Conservation (phyloP, 331 rosid species). For the Pyrus hybrid region DNA sequence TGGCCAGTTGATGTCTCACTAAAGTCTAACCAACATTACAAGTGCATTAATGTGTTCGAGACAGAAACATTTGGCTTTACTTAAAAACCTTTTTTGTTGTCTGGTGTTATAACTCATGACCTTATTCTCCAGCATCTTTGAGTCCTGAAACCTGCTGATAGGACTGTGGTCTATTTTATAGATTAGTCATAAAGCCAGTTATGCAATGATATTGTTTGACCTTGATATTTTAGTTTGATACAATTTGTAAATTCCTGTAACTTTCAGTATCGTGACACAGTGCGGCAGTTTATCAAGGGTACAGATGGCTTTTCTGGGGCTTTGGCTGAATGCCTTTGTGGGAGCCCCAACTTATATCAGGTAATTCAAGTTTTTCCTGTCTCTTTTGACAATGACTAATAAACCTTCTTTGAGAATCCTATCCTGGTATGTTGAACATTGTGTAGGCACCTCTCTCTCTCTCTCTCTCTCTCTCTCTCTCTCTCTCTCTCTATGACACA, state of each 20-base stretch:
- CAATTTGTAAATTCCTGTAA: conserved; percentile 15
- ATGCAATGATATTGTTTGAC: neutral
- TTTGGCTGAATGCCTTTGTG: conserved; percentile 90
- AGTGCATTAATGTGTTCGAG: neutral
- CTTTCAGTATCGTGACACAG: conserved; percentile 81
- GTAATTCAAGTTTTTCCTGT: conserved; percentile 24
- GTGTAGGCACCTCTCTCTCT: neutral
- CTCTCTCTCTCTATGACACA: conserved; percentile 4
- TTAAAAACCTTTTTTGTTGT: neutral
- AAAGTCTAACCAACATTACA: neutral
- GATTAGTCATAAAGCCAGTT: neutral
- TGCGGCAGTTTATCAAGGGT: conserved; percentile 91
- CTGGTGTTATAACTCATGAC: neutral
- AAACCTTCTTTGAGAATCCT: neutral
- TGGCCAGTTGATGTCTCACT: neutral
- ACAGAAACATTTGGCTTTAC: neutral
- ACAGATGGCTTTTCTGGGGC: conserved; percentile 90
- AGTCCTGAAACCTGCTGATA: neutral
- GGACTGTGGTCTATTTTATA: neutral
- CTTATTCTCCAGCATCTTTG: neutral
- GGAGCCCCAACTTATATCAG: conserved; percentile 94
- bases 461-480: neutral
- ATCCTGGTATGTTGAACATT: neutral
- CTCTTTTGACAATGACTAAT: neutral
- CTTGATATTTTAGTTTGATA: neutral